Percentiles rank a stretch among this genome's conserved stretches.
Conservation (phyloP, 768 basidiomycete genomes). For the Melanogaster broomeanus region DNA sequence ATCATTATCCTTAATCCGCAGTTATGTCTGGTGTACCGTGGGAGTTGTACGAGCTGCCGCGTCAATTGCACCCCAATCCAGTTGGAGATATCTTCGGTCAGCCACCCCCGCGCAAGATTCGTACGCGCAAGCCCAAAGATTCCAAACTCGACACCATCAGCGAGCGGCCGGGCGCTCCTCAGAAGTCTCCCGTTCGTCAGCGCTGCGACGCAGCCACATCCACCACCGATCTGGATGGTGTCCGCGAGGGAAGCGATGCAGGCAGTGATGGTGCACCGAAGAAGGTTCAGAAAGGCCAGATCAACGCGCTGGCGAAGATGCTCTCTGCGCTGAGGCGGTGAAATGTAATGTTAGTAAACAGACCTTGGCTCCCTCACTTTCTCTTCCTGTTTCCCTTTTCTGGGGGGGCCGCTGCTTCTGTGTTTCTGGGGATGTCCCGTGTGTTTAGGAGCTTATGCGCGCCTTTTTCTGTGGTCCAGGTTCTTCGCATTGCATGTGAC, state of each 20-base stretch:
- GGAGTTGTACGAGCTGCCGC: conserved; percentile 70
- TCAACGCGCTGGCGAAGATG: conserved; percentile 91
- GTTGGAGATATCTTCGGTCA: conserved; percentile 61
- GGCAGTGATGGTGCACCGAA: conserved; percentile 49
- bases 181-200: conserved; percentile 48
- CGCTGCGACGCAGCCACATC: conserved; percentile 70
- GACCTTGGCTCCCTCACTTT: conserved; percentile 9
- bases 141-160: conserved; percentile 71
- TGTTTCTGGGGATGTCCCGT: conserved; percentile 4
- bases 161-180: conserved; percentile 55
- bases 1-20: conserved; percentile 28
- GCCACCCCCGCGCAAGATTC: conserved; percentile 60
- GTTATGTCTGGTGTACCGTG: conserved; percentile 80
- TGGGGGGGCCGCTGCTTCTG: not conserved
- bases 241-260: conserved; percentile 21
- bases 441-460: conserved; percentile 22
- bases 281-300: conserved; percentile 90
- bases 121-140: conserved; percentile 69
- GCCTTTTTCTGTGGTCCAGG: conserved; percentile 29
- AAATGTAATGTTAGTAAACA: conserved; percentile 32
- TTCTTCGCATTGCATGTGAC: conserved; percentile 27
- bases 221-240: conserved; percentile 64
- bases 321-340: conserved; percentile 75
- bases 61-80: conserved; percentile 61
- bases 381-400: not conserved